Base-by-base conservation (phyloP, 2,329 filamentous ascomycete species). In the Stachybotrys elegans region DNA sequence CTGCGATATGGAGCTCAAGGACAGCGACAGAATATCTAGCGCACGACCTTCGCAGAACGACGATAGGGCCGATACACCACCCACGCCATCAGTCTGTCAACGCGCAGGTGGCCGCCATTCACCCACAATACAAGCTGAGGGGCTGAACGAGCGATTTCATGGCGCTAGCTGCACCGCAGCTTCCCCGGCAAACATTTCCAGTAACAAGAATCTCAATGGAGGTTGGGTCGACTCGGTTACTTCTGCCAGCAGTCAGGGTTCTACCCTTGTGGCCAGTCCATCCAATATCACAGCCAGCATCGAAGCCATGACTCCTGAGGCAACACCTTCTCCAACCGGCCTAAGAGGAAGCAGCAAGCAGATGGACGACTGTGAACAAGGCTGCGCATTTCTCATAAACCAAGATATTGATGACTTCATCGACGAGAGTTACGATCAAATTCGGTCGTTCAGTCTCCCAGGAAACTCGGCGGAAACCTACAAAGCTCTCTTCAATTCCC, bases 341-440 rank as follows among this genome's bases (percentile, higher is more conserved):
- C 31, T 34, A 12, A 34, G 31, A 34, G 31, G 31, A 34, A 16
- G 13, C 31, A 16, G 13, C 17, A 34, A 16, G 31, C 31, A 34
- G 31, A 34, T 16, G 31, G 31, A 34, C 14, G 31, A 34, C 17
- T 34, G 17, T 16, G 13, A 34, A 16, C 31, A 34, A 34, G 31
- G 17, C 17, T 34, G 31, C 17, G 13, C 17, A 12, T 12, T n/a
- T 34, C 31, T 34, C 31, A 12, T 34, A n/a, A 16, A 34, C 31
- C 31, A 34, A 34, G 31, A 12, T 16, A 34, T 42, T 17, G 19
- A 32, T 25, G 40, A 42, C 13, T 42, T 42, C 22, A 32, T 31
- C 22, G 8, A 32, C 16, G 40, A 42, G 22, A 31, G 22, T 29
- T 20, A 20, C 29, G 22, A 42, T 6, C 23, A 42, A 29, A 31